Conservation (phyloP, 345 rosid species). For the Cardamine occulta region DNA sequence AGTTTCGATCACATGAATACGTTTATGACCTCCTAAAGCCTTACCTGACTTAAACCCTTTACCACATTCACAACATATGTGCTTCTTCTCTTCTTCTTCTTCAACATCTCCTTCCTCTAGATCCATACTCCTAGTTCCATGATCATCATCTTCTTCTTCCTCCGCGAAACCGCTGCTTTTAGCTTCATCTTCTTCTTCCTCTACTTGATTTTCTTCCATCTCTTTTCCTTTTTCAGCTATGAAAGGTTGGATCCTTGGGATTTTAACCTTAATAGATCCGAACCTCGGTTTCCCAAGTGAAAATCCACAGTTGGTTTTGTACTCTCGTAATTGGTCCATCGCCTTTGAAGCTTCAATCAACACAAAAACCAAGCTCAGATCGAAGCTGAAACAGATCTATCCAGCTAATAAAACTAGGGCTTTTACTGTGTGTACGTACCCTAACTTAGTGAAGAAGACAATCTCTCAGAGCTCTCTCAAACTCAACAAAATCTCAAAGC, state of each 20-base stretch:
- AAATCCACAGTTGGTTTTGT: constrained; percentile 28
- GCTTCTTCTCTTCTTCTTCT: constrained; percentile 39
- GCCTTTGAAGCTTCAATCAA: constrained; percentile 17
- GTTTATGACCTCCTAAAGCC: constrained; percentile 60
- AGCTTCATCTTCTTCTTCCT: constrained; percentile 29
- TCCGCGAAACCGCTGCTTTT: not conserved
- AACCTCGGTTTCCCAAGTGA: constrained; percentile 33
- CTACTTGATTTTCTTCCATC: constrained; percentile 14
- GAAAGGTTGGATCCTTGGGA: constrained; percentile 24
- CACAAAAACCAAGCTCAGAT: constrained; percentile 22
- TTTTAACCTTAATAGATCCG: constrained; percentile 31
- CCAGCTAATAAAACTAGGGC: constrained; percentile 29
- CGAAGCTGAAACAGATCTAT: constrained; percentile 36
- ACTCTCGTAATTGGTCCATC: constrained; percentile 25
- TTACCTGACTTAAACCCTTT: constrained; percentile 55
- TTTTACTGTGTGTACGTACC: not conserved
- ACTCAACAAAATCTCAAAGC: constrained; percentile 23
- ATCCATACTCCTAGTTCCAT: constrained; percentile 29
- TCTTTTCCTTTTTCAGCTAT: constrained; percentile 23
- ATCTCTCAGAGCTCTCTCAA: constrained; percentile 5
- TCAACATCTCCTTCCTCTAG: constrained; percentile 21
- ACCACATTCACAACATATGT: constrained; percentile 46
- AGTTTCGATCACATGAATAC: constrained; percentile 44
- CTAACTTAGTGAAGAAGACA: constrained; percentile 33
- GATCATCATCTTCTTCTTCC: constrained; percentile 28